Evolutionary conservation across 1,139 yeast genomes (phyloP).

Genomic region (Candida sp.): DNA sequence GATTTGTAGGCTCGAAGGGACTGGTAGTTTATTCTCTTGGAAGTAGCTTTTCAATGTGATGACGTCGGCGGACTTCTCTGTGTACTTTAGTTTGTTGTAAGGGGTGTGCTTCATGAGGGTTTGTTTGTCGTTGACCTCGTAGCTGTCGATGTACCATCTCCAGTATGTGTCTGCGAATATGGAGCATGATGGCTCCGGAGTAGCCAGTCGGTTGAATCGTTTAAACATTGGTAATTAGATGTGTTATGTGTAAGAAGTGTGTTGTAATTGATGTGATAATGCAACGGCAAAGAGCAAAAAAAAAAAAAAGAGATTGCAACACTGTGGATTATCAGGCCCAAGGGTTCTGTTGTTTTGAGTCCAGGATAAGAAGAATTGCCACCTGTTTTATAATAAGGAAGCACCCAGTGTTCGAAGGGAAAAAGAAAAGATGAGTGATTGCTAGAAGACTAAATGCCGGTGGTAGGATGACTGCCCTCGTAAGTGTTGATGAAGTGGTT

Average conservation of each 20-base stretch:
- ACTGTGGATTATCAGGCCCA: too few relatives aligned
- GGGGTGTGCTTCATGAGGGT: conserved; percentile 17
- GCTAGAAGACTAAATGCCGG: not conserved
- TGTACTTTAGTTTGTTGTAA: conserved; percentile 26
- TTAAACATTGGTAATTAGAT: conserved; percentile 7
- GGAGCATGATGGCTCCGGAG: not conserved
- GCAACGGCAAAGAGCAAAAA: not conserved
- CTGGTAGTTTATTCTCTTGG: conserved; percentile 27
- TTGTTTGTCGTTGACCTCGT: conserved; percentile 12
- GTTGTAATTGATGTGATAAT: not conserved
- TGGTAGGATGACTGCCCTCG: not conserved
- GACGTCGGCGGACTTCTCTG: conserved; percentile 25
- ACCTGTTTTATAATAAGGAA: too few relatives aligned
- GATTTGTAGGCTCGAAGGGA: conserved; percentile 31
- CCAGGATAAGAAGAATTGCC: too few relatives aligned
- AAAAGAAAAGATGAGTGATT: not conserved
- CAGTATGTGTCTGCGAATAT: conserved; percentile 26
- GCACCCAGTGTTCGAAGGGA: not conserved
- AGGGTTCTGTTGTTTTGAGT: too few relatives aligned
- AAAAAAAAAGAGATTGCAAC: not conserved
- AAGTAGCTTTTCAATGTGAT: conserved; percentile 30
- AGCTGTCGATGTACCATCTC: conserved; percentile 27
- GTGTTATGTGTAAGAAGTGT: not conserved
- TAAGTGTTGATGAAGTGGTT: not conserved
- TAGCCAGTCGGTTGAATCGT: conserved; percentile 8